These are phyloP conservation scores for Rhodotorula sp. DNA, from an alignment of 1,284 basidiomycete genomes.

Conservation along the genomic window DNA sequence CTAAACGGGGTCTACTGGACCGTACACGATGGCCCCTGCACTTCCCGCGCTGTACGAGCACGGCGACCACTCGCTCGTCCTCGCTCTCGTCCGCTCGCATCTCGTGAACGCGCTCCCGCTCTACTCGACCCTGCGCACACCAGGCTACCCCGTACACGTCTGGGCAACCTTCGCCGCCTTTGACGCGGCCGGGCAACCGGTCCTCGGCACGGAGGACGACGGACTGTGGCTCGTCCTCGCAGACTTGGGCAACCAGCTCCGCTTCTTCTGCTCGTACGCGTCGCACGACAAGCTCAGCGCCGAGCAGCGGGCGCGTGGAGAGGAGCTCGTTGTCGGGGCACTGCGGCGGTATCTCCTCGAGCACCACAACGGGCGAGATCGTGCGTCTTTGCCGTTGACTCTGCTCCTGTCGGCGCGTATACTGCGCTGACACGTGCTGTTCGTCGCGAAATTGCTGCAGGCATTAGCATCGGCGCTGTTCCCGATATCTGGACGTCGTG, in stretches of 20 bases:
- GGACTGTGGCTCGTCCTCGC: constrained; percentile 7
- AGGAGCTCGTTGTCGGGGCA: neutral
- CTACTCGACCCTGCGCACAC: constrained; percentile 13
- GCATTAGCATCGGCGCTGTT: constrained; percentile 25
- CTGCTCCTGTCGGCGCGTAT: no score
- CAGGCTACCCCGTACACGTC: neutral
- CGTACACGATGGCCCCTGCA: neutral
- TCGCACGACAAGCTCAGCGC: neutral
- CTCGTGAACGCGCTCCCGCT: constrained; percentile 14
- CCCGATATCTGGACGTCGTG: constrained; percentile 9
- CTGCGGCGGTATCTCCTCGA: constrained; percentile 3
- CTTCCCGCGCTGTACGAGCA: neutral
- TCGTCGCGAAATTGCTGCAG: neutral
- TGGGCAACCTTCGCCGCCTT: constrained; percentile 11
- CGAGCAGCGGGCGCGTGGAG: neutral
- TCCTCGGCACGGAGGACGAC: neutral
- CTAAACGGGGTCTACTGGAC: no score
- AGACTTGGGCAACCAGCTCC: constrained; percentile 23
- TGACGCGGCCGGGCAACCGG: neutral
- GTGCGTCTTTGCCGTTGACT: neutral
- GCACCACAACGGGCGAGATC: neutral
- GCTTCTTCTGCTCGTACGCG: constrained; percentile 23
- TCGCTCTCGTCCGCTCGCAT: constrained; percentile 5
- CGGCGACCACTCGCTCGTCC: neutral
- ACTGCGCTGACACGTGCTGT: neutral